Percentiles rank a stretch among this genome's conserved stretches.
phyloP scores from a whole-genome alignment of 805 yeast genomes.

The Yarrowia porcina region DNA sequence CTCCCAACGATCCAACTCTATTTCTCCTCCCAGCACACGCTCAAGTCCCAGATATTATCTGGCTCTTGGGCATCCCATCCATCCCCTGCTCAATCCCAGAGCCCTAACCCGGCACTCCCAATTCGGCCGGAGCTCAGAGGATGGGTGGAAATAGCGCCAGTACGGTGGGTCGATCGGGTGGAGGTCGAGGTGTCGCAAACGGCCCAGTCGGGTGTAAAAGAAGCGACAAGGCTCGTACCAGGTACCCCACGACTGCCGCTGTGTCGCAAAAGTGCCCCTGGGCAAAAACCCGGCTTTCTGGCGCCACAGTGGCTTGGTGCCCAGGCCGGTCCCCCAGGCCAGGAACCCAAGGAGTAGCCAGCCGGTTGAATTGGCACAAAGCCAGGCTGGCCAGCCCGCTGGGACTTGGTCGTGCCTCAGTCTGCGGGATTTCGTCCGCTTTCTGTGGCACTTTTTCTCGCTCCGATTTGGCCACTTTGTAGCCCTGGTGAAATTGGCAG shows the following conservation, averaged over 20 bases:
- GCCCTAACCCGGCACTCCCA: conserved; percentile 5
- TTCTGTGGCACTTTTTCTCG: neutral
- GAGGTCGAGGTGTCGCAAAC: neutral
- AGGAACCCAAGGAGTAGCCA: neutral
- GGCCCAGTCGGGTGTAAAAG: neutral
- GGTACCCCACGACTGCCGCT: neutral
- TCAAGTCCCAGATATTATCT: neutral
- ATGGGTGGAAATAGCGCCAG: conserved; percentile 17
- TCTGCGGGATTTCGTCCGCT: neutral
- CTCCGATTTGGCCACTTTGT: conserved; percentile 19
- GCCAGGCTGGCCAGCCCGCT: neutral
- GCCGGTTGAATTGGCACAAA: conserved; percentile 1
- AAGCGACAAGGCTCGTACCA: neutral
- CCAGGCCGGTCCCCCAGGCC: neutral
- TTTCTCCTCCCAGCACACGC: neutral
- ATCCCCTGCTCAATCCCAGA: neutral
- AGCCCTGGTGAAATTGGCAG: neutral
- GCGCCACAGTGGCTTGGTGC: neutral
- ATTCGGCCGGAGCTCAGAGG: neutral
- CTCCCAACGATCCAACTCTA: conserved; percentile 7
- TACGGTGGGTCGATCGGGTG: conserved; percentile 4
- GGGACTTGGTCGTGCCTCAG: neutral
- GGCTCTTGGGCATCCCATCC: neutral
- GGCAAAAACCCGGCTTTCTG: neutral
- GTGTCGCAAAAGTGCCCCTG: neutral